A percentile compares a stretch with the other conserved stretches of the same genome.
These are phyloP conservation scores for Suillus lakei DNA, from an alignment of 768 basidiomycete species.

Conservation along the genomic window DNA sequence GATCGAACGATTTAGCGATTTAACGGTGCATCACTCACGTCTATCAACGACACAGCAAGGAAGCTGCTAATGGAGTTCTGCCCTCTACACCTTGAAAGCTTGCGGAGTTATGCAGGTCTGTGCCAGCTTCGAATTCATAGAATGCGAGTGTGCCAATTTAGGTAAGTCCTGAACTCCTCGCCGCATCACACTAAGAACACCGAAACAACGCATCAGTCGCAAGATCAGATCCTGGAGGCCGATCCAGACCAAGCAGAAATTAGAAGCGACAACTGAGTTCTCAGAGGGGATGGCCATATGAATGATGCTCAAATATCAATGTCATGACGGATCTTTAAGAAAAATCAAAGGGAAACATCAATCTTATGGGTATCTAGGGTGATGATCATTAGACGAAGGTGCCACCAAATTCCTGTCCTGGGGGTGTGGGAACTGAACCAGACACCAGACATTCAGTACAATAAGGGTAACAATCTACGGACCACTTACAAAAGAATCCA, in stretches of 20 bases:
- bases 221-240: conserved; percentile 38
- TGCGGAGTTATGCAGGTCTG: conserved; percentile 33
- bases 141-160: conserved; percentile 38
- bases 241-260: conserved; percentile 47
- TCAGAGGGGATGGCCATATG: conserved; percentile 50
- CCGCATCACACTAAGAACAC: conserved; percentile 28
- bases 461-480: conserved; percentile 4
- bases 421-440: conserved; percentile 39
- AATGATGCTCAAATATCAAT: conserved; percentile 50
- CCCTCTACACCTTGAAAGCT: conserved; percentile 29
- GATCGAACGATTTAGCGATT: conserved; percentile 10
- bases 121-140: conserved; percentile 39
- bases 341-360: conserved; percentile 33
- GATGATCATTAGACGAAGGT: conserved; percentile 51
- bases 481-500: conserved; percentile 68
- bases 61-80: conserved; percentile 33
- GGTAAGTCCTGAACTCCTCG: conserved; percentile 35
- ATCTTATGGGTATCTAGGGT: conserved; percentile 56
- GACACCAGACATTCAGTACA: conserved; percentile 17
- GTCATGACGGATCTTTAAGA: conserved; percentile 44
- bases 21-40: conserved; percentile 33
- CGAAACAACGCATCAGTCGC: conserved; percentile 46
- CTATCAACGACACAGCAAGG: conserved; percentile 39
- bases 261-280: conserved; percentile 48
- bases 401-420: conserved; percentile 57